Percentiles rank a stretch among this genome's conserved stretches.
Conservation (phyloP, 1,284 basidiomycete genomes). For the Trichosporon sp. region DNA sequence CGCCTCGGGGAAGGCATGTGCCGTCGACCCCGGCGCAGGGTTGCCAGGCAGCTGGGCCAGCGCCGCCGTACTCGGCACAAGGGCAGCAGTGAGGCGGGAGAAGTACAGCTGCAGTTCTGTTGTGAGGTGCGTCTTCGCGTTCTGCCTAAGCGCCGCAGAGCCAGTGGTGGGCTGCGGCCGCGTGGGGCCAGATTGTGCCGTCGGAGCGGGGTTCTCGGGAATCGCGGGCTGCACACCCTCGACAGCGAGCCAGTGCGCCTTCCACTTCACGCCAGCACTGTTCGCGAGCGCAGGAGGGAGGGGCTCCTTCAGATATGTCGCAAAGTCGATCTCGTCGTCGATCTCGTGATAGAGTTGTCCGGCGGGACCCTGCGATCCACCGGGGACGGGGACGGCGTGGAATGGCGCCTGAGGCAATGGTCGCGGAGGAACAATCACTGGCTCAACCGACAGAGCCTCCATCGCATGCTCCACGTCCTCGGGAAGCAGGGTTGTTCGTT, state of each 20-base stretch:
- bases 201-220: slow-evolving; percentile 85
- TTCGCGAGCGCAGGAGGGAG: slow-evolving; percentile 47
- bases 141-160: slow-evolving; percentile 48
- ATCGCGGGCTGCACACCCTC: slow-evolving; percentile 97
- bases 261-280: slow-evolving; percentile 56
- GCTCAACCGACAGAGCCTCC: slow-evolving; percentile 84
- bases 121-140: slow-evolving; percentile 87
- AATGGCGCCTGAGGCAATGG: slow-evolving; percentile 66
- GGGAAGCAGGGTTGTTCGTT: slow-evolving; percentile 81
- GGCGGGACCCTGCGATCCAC: slow-evolving; percentile 54
- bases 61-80: slow-evolving; percentile 67
- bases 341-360: slow-evolving; percentile 79
- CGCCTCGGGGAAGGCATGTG: slow-evolving; percentile 42
- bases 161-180: slow-evolving; percentile 38
- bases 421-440: slow-evolving; percentile 52
- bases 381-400: slow-evolving; percentile 56
- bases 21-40: slow-evolving; percentile 29
- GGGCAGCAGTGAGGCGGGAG: slow-evolving; percentile 81
- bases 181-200: slow-evolving; percentile 39
- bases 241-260: slow-evolving; percentile 94
- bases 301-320: slow-evolving; percentile 69
- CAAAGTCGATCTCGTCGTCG: slow-evolving; percentile 97
- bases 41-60: slow-evolving; percentile 36
- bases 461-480: slow-evolving; percentile 92
- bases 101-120: slow-evolving; percentile 96